Conservation (phyloP, 768 basidiomycete species). For the Rhodotorula taiwanensis region DNA sequence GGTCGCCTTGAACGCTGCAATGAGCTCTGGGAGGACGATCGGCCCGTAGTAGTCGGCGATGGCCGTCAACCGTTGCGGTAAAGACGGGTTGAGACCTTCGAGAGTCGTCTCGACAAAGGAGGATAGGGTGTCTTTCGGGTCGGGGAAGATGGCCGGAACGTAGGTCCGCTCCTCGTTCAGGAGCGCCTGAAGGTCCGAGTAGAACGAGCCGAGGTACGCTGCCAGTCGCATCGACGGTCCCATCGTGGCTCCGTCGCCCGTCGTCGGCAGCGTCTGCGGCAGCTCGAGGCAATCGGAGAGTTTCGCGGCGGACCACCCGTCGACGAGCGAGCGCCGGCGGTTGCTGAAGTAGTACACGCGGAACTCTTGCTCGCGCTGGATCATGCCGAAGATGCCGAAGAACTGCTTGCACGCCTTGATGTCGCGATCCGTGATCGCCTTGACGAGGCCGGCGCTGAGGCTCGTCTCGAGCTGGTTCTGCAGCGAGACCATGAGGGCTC, state of each 20-base stretch:
- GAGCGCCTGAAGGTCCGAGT: constrained; percentile 58
- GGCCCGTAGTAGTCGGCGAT: constrained; percentile 63
- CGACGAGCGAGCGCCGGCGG: constrained; percentile 58
- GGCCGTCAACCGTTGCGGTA: constrained; percentile 67
- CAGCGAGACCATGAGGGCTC: constrained; percentile 77
- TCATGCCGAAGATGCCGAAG: constrained; percentile 78
- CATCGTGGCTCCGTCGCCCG: constrained; percentile 40
- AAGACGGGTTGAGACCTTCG: constrained; percentile 69
- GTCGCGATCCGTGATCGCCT: constrained; percentile 74
- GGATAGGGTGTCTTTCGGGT: constrained; percentile 68
- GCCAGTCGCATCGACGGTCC: constrained; percentile 48
- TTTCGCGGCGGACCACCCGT: constrained; percentile 60
- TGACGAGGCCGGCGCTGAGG: constrained; percentile 79
- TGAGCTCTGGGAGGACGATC: constrained; percentile 60
- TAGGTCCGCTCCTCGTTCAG: constrained; percentile 51
- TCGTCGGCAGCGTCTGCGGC: constrained; percentile 18
- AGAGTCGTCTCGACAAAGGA: constrained; percentile 75
- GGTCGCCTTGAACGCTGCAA: constrained; percentile 62
- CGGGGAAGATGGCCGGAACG: constrained; percentile 76
- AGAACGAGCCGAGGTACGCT: constrained; percentile 69
- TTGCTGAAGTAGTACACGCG: constrained; percentile 89
- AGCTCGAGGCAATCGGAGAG: constrained; percentile 45
- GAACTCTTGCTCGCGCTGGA: constrained; percentile 87
- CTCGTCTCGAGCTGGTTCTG: constrained; percentile 94
- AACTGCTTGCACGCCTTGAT: constrained; percentile 66